A percentile compares a stretch with the other conserved stretches of the same genome.
Conservation (phyloP, 257 asterid genomes). For the Nicotiana tomentosiformis region DNA sequence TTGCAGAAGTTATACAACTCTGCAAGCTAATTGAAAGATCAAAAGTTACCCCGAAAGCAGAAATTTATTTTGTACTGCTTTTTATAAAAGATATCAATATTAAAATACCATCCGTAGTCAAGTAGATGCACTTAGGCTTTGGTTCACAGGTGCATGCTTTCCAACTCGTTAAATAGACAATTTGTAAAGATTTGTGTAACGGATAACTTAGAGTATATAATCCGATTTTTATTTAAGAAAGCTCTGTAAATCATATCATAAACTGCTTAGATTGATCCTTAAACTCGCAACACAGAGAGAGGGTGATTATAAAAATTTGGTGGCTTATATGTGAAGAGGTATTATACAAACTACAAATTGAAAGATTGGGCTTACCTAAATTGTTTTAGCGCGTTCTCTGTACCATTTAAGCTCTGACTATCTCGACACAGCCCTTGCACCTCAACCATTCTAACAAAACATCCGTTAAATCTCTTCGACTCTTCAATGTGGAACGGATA, state of each 20-base stretch:
- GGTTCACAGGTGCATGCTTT: no score
- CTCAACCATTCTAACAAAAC: constrained; percentile 42
- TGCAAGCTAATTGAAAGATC: neutral
- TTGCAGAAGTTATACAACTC: neutral
- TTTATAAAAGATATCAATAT: neutral
- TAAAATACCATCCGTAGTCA: neutral
- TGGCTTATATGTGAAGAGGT: neutral
- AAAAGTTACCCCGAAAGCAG: neutral
- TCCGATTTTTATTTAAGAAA: no score
- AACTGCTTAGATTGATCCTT: no score
- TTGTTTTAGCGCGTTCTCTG: constrained; percentile 47
- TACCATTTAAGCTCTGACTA: constrained; percentile 39
- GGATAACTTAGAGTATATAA: no score
- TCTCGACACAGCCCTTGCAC: constrained; percentile 50
- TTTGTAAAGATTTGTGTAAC: no score
- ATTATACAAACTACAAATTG: neutral
- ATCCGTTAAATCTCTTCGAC: constrained; percentile 23
- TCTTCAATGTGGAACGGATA: constrained; percentile 30
- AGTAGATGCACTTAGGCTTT: neutral
- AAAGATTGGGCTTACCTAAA: constrained; percentile 36
- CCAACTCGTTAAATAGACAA: no score
- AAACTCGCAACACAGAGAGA: no score
- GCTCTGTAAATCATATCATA: no score
- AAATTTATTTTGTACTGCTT: neutral
- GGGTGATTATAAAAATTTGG: neutral